Evolutionary conservation across 2,329 filamentous ascomycete genomes (phyloP).

Genomic region (Nothophaeocryptopus gaeumannii): DNA sequence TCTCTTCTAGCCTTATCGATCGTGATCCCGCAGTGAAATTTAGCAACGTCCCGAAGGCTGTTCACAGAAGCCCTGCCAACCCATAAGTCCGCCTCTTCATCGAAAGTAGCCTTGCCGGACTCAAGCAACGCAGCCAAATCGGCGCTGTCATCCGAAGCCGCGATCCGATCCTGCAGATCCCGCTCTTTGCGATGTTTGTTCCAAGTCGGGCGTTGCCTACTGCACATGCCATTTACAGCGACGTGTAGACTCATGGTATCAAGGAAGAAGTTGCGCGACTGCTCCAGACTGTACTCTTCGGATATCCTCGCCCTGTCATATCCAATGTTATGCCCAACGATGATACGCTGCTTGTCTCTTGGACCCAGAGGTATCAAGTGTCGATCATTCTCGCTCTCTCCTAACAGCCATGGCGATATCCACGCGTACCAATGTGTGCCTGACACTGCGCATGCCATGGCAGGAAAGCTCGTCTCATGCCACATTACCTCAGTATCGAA

Average conservation of each 20-base stretch:
- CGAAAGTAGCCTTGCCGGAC: conserved; percentile 54
- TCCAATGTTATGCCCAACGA: conserved; percentile 93
- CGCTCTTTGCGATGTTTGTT: conserved; percentile 92
- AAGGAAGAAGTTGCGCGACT: conserved; percentile 81
- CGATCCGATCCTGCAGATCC: conserved; percentile 76
- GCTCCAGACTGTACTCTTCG: conserved; percentile 83
- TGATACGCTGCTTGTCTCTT: conserved; percentile 65
- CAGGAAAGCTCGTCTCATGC: conserved; percentile 85
- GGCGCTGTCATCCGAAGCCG: conserved; percentile 65
- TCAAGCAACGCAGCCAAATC: conserved; percentile 71
- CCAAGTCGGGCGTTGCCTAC: conserved; percentile 91
- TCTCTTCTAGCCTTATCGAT: conserved; percentile 88
- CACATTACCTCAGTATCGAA: conserved; percentile 98
- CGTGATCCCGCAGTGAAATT: conserved; percentile 87
- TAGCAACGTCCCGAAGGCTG: conserved; percentile 89
- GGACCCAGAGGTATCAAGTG: conserved; percentile 89
- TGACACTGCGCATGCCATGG: conserved; percentile 93
- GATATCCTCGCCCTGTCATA: conserved; percentile 85
- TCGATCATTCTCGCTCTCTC: conserved; percentile 70
- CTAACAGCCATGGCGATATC: conserved; percentile 92
- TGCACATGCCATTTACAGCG: conserved; percentile 98
- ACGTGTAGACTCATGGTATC: conserved; percentile 99
- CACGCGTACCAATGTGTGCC: conserved; percentile 94
- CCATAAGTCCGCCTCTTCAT: conserved; percentile 95
- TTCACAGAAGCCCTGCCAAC: conserved; percentile 93